Evolutionary conservation across 495 filamentous ascomycete species (phyloP), one percentile per base, ranked within the genome.

Genomic region (Tuber umbilicatum): DNA sequence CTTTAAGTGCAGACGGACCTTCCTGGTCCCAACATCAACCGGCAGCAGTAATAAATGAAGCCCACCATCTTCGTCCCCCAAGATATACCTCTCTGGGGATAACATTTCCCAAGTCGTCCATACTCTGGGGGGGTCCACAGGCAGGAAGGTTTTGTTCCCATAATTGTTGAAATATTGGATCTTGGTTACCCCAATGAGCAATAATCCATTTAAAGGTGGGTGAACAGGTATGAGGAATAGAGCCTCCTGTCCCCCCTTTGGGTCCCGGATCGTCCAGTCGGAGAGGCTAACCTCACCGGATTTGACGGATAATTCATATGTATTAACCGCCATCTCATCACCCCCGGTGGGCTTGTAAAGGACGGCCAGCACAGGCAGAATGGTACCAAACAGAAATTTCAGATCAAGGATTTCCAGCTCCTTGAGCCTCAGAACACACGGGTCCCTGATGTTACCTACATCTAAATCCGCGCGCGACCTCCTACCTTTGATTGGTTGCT

Each of bases 21-120:
- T 90, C 23, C 88, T 16, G 92, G 81, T 27, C 91, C 83, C 42
- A 12, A 10, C 2, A 60, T 27, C n/a, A 27, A 27, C 9, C 3
- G 23, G 9, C 31, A 60, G 31, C 2, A 27, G n/a, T 10, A 60
- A 60, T 38, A 97, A 85, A 80, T 93, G 92, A 45, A 99, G 81
- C 31, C 86, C 87, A 50, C 94, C 95, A 78, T 93, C 96, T 73
- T 97, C 93, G 83, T 99, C 95, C 12, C 92, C 94, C 19, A 99
- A 83, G 27, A 97, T 85, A 86, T 92, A 98, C 74, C 91, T 86
- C 69, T 90, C 89, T 40, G 88, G 88, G 79, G 97, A 91, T 39
- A 96, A 89, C 77, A 90, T 88, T 78, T 90, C 90, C 96, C 96
- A 99, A 23, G 93, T 89, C 40, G 94, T 91, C 77, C 95, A 97